Evolutionary conservation across 1,139 yeast genomes (phyloP).

Genomic region (Taphrina communis): DNA sequence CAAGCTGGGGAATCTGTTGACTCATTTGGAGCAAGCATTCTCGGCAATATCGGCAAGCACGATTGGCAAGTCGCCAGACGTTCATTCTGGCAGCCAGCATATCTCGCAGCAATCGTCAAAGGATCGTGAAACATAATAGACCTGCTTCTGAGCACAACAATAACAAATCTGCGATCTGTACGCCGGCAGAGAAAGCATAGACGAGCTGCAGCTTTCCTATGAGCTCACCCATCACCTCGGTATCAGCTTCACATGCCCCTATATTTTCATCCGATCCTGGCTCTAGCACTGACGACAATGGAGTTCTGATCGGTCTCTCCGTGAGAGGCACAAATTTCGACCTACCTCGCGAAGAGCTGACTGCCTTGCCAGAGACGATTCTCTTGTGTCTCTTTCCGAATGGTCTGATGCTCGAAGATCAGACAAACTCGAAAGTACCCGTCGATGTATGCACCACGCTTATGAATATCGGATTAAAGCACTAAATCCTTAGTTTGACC

Average conservation of each 20-base stretch:
- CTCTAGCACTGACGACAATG: slow-evolving; percentile 11
- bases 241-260: slow-evolving; percentile 22
- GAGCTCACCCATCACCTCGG: slow-evolving; percentile 39
- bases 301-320: slow-evolving; percentile 60
- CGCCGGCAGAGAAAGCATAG: background rate
- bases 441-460: slow-evolving; percentile 53
- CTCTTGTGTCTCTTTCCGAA: slow-evolving; percentile 85
- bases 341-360: slow-evolving; percentile 83
- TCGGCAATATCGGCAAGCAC: no score
- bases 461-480: no score
- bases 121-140: no score
- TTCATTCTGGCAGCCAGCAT: no score
- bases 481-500: slow-evolving; percentile 68
- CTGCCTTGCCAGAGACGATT: slow-evolving; percentile 89
- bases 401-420: slow-evolving; percentile 83
- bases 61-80: no score
- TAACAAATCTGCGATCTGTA: background rate
- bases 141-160: no score
- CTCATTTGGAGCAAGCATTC: background rate
- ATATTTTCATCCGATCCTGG: slow-evolving; percentile 12
- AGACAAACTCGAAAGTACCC: slow-evolving; percentile 75
- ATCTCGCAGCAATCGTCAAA: no score
- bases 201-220: background rate
- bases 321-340: slow-evolving; percentile 69
- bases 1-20: background rate